phyloP scores from a whole-genome alignment of 2,329 filamentous ascomycete species.

The Apiospora pterosperma region DNA sequence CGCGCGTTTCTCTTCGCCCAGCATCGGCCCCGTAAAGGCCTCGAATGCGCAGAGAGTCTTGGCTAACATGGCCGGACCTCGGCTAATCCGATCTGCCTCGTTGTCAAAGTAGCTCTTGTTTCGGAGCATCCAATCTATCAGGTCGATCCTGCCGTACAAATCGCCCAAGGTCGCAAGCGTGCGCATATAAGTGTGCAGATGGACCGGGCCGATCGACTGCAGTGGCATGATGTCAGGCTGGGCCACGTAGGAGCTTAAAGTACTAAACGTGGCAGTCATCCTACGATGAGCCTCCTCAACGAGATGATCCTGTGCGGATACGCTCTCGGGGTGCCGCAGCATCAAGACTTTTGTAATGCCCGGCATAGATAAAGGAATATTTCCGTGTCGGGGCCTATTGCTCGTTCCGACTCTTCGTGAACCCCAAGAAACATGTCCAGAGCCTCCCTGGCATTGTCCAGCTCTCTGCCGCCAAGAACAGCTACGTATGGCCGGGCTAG shows the following conservation, averaged over 20 bases:
- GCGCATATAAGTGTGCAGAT: slow-evolving; percentile 59
- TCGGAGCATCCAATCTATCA: slow-evolving; percentile 57
- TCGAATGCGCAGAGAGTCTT: slow-evolving; percentile 44
- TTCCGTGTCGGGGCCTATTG: slow-evolving; percentile 29
- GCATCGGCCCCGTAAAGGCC: slow-evolving; percentile 41
- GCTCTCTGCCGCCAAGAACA: slow-evolving; percentile 20
- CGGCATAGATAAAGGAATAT: slow-evolving; percentile 34
- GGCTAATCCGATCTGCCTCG: slow-evolving; percentile 28
- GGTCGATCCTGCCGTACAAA: slow-evolving; percentile 50
- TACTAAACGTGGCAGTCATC: slow-evolving; percentile 13
- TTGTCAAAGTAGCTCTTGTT: slow-evolving; percentile 36
- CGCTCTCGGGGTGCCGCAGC: not conserved
- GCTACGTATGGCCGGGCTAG: slow-evolving; percentile 32
- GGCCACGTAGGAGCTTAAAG: slow-evolving; percentile 23
- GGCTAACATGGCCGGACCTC: slow-evolving; percentile 25
- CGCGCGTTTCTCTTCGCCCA: slow-evolving; percentile 24
- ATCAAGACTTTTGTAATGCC: slow-evolving; percentile 26
- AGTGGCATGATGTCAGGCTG: slow-evolving; percentile 25
- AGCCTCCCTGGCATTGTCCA: slow-evolving; percentile 24
- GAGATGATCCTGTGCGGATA: not conserved
- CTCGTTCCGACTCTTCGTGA: slow-evolving; percentile 23
- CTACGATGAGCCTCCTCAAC: not conserved
- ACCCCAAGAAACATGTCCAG: slow-evolving; percentile 29
- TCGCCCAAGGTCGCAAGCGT: slow-evolving; percentile 61
- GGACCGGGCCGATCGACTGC: slow-evolving; percentile 39